Evolutionary conservation across 768 basidiomycete species (phyloP).

Genomic region (Lactarius hatsudake): DNA sequence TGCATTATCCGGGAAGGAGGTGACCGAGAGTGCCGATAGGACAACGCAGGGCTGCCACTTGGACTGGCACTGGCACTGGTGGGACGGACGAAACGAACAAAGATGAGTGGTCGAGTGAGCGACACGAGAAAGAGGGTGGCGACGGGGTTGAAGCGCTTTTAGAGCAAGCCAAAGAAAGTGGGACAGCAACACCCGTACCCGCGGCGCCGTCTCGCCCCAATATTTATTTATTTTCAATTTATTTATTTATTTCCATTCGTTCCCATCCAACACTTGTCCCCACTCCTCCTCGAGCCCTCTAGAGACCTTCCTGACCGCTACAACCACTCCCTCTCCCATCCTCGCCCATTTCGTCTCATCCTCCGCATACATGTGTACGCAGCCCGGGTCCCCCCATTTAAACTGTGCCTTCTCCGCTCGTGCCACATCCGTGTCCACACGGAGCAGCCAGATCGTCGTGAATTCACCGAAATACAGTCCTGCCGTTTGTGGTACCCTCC

Average conservation of each 20-base stretch:
- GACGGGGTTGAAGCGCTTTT: constrained; percentile 14
- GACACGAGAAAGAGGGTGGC: constrained; percentile 13
- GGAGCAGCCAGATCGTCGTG: constrained; percentile 31
- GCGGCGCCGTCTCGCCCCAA: background rate
- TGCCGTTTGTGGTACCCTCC: constrained; percentile 40
- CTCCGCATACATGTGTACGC: constrained; percentile 25
- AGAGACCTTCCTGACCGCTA: constrained; percentile 4
- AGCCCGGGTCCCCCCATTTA: constrained; percentile 32
- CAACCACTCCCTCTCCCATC: constrained; percentile 21
- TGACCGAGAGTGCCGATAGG: constrained; percentile 15
- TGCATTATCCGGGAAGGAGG: constrained; percentile 34
- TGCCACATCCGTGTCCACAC: constrained; percentile 29
- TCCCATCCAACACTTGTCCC: background rate
- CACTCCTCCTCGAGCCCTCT: constrained; percentile 3
- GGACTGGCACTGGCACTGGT: background rate
- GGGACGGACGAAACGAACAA: constrained; percentile 29
- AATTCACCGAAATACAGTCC: constrained; percentile 39
- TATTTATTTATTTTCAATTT: background rate
- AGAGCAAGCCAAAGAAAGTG: background rate
- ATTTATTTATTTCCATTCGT: background rate
- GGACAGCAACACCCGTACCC: background rate
- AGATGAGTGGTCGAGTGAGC: constrained; percentile 30
- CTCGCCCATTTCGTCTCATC: constrained; percentile 11
- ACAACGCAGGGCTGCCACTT: constrained; percentile 21
- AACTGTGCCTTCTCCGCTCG: constrained; percentile 28